Percentiles rank a stretch among this genome's conserved stretches.
Conservation (phyloP, 345 rosid species). For the Sisymbrium altissimum region DNA sequence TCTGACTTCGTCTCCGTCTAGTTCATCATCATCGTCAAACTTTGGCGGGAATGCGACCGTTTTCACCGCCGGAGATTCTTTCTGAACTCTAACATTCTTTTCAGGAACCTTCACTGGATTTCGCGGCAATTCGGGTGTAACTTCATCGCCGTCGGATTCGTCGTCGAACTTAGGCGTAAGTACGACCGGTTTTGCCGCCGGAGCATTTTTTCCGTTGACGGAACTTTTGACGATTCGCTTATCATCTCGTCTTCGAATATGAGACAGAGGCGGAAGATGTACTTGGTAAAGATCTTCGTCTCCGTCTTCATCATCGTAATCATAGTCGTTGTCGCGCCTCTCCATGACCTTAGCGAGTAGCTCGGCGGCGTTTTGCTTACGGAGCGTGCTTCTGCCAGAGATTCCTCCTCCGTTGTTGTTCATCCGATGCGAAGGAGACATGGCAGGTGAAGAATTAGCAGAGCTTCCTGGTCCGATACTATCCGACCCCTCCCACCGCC, state of each 20-base stretch:
- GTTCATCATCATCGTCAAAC: constrained; percentile 18
- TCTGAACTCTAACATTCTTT: constrained; percentile 14
- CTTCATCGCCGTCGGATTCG: background rate
- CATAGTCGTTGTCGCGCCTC: constrained; percentile 54
- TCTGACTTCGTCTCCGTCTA: background rate
- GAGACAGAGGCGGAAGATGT: constrained; percentile 32
- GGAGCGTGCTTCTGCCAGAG: constrained; percentile 61
- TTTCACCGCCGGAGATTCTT: constrained; percentile 52
- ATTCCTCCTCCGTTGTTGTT: constrained; percentile 31
- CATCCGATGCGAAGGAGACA: constrained; percentile 79
- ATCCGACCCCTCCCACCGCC: constrained; percentile 62
- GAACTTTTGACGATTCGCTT: constrained; percentile 32
- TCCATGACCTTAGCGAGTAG: constrained; percentile 94
- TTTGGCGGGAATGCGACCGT: background rate
- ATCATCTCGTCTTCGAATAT: constrained; percentile 23
- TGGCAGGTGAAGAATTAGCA: constrained; percentile 78
- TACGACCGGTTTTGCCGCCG: constrained; percentile 32
- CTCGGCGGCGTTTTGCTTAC: constrained; percentile 91
- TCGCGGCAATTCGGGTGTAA: background rate
- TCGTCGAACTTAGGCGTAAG: constrained; percentile 7
- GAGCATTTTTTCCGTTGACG: constrained; percentile 58
- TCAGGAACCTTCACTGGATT: background rate
- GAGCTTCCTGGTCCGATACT: constrained; percentile 60
- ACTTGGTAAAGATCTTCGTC: constrained; percentile 57
- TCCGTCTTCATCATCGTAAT: constrained; percentile 53